These are phyloP conservation scores for Trichoderma sp. DNA, from an alignment of 2,329 filamentous ascomycete species.

Conservation along the genomic window DNA sequence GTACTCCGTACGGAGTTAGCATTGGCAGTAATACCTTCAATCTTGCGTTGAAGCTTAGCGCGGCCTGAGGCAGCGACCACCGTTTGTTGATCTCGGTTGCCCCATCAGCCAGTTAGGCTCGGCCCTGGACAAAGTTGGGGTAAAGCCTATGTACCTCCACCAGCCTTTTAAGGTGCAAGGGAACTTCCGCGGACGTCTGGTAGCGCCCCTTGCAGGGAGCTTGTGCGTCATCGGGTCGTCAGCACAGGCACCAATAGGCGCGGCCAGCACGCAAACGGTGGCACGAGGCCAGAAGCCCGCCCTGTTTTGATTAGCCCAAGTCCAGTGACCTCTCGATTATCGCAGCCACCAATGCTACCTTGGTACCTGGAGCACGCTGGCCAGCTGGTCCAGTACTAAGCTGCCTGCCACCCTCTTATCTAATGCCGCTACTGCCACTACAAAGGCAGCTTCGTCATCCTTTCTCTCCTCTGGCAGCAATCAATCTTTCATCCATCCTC, in stretches of 20 bases:
- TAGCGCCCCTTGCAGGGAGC: slow-evolving; percentile 17
- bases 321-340: slow-evolving; percentile 14
- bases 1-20: too few species aligned
- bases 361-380: not conserved
- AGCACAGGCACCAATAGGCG: slow-evolving; percentile 11
- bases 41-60: not conserved
- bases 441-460: slow-evolving; percentile 15
- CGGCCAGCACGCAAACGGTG: slow-evolving; percentile 15
- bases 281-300: slow-evolving; percentile 12
- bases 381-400: not conserved
- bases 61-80: slow-evolving; percentile 14
- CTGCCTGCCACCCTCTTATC: slow-evolving; percentile 4
- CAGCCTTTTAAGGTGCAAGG: not conserved
- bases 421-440: slow-evolving; percentile 2
- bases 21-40: not conserved
- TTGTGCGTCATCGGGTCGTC: slow-evolving; percentile 20
- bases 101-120: slow-evolving; percentile 19
- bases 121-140: slow-evolving; percentile 10
- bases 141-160: not conserved
- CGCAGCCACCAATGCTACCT: slow-evolving; percentile 9
- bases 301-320: slow-evolving; percentile 3
- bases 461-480: not conserved
- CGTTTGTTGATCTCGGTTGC: slow-evolving; percentile 17
- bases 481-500: not conserved
- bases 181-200: not conserved